phyloP scores from a whole-genome alignment of 768 basidiomycete genomes.

The Leccinellum rugosiceps region DNA sequence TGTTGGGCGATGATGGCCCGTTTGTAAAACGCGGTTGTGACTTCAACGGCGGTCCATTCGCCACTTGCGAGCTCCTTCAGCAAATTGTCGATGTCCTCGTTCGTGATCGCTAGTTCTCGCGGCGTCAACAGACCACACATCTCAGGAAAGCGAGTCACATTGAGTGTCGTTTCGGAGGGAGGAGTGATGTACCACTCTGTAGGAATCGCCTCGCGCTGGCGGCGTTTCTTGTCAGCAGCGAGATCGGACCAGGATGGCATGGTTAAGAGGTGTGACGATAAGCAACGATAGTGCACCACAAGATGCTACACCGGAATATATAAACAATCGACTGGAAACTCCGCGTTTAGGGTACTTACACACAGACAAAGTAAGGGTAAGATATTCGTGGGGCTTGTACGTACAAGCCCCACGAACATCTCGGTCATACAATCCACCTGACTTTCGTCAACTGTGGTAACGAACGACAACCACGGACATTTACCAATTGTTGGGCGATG shows the following conservation, averaged over 20 bases:
- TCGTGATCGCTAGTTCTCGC: constrained; percentile 61
- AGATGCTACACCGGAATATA: constrained; percentile 4
- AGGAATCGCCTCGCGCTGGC: constrained; percentile 57
- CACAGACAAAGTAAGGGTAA: constrained; percentile 11
- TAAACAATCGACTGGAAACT: constrained; percentile 1
- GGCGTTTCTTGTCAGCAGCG: constrained; percentile 49
- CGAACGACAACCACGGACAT: constrained; percentile 7
- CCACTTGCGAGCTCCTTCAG: constrained; percentile 50
- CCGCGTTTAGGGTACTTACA: background rate
- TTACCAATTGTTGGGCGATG: constrained; percentile 69
- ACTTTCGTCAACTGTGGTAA: background rate
- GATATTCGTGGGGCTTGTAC: background rate
- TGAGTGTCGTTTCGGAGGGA: constrained; percentile 44
- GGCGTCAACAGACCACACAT: constrained; percentile 38
- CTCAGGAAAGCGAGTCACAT: constrained; percentile 55
- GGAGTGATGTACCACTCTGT: constrained; percentile 56
- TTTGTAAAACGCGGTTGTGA: constrained; percentile 73
- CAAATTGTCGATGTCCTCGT: constrained; percentile 35
- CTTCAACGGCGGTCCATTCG: constrained; percentile 61
- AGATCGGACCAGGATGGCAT: constrained; percentile 47
- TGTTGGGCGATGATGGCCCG: constrained; percentile 80
- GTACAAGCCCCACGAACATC: constrained; percentile 58
- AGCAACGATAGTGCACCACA: background rate
- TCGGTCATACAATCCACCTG: constrained; percentile 81
- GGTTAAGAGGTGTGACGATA: background rate